Base-by-base conservation (phyloP, 1,139 yeast genomes). In the Yamadazyma songkhlaensis region DNA sequence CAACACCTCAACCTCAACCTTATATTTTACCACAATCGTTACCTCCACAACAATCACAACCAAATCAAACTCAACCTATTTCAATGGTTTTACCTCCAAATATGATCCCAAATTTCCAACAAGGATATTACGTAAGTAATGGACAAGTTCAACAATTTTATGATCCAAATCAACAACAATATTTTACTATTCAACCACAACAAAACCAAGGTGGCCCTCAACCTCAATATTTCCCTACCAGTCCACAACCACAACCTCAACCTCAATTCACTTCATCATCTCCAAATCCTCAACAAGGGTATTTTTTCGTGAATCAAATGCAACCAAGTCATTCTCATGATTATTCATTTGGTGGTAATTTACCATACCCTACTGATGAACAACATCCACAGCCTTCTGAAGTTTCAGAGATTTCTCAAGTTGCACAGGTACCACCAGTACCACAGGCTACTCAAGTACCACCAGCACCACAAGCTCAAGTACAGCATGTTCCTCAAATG, bases 111-210 rank as follows among this genome's bases (percentile, higher is more conserved):
- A 47, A 46, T 32, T 46, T 36, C 44, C 59, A 46, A 35, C 59
- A 42, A 39, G 60, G 45, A 27, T 56, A 53, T 33, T 57, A 53
- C 34, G 36, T 55, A 14, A 46, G 44, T 28, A 31, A 41, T 24
- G 42, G 45, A 15, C 59, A 53, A 38, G 71, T 62, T 40, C 60
- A 61, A 4, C 74, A 67, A 42, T 74, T 67, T 43, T 67, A 65
- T 44, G 70, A 67, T 47, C 75, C 71, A 44, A 75, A 74, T 2
- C 67, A 67, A 10, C 72, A 65, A 50, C 75, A 70, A 48, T 74
- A 70, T 41, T 70, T 63, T 43, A 70, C 59, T 43, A 70, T 72
- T 9, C 61, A 71, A 13, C 73, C 74, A n/a, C 51, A 43, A 31
- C 56, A 53, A 13, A 41, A 42, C 27, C 37, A 42, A 29, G 53